Percentiles rank a stretch among this genome's conserved stretches.
Conservation (phyloP, 805 yeast genomes). For the Candida namnaoensis region DNA sequence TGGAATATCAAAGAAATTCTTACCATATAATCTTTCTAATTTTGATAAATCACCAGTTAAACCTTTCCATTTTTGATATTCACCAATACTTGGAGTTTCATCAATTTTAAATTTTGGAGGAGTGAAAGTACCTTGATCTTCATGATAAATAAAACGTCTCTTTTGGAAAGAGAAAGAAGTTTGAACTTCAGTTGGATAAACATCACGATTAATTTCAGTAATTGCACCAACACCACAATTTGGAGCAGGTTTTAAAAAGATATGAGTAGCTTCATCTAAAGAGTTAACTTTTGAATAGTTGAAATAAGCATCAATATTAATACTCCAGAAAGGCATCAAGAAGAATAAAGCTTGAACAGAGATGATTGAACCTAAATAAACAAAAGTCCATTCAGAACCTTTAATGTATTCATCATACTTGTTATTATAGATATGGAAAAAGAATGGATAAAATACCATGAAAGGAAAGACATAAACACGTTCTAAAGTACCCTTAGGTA, state of each 20-base stretch:
- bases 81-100: slow-evolving; percentile 44
- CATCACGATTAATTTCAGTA: slow-evolving; percentile 46
- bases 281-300: slow-evolving; percentile 49
- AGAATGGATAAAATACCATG: slow-evolving; percentile 66
- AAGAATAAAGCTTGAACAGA: slow-evolving; percentile 69
- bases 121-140: slow-evolving; percentile 43
- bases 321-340: slow-evolving; percentile 93
- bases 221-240: slow-evolving; percentile 84
- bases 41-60: slow-evolving; percentile 42
- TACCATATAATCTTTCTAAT: slow-evolving; percentile 59
- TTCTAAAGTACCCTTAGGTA: slow-evolving; percentile 47
- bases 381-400: slow-evolving; percentile 95
- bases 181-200: slow-evolving; percentile 52
- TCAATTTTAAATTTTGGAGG: slow-evolving; percentile 75
- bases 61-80: slow-evolving; percentile 50
- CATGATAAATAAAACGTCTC: slow-evolving; percentile 74
- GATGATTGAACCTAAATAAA: slow-evolving; percentile 64
- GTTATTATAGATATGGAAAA: slow-evolving; percentile 51
- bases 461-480: slow-evolving; percentile 85
- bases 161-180: slow-evolving; percentile 80
- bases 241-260: slow-evolving; percentile 73
- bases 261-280: slow-evolving; percentile 58
- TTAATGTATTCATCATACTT: slow-evolving; percentile 77
- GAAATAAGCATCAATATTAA: slow-evolving; percentile 58
- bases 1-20: slow-evolving; percentile 88